Evolutionary conservation across 129 eudicot genomes (phyloP).

Genomic region (Mikania micrantha): DNA sequence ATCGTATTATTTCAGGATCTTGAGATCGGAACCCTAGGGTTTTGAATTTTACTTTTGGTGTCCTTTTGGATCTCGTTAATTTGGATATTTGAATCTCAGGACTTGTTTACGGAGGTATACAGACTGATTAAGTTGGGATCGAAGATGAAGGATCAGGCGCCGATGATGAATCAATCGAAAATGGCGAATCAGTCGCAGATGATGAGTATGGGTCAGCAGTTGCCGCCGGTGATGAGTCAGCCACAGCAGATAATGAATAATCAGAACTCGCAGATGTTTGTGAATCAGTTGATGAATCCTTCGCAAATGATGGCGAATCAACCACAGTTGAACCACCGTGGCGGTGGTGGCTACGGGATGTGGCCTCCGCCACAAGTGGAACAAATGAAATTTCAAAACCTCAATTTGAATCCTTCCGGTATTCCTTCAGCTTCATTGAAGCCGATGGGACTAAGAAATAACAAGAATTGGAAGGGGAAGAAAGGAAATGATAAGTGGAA

Average conservation of each 20-base stretch:
- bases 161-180: slow-evolving; percentile 21
- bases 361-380: slow-evolving; percentile 54
- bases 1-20: slow-evolving; percentile 9
- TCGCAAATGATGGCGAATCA: slow-evolving; percentile 22
- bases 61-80: background rate
- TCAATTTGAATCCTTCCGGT: slow-evolving; percentile 28
- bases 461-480: slow-evolving; percentile 82
- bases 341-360: slow-evolving; percentile 51
- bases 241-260: slow-evolving; percentile 26
- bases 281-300: slow-evolving; percentile 17
- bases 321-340: slow-evolving; percentile 39
- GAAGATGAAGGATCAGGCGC: slow-evolving; percentile 29
- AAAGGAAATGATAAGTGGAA: slow-evolving; percentile 47
- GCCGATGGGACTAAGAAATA: slow-evolving; percentile 37
- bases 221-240: slow-evolving; percentile 36
- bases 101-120: background rate
- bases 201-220: slow-evolving; percentile 42
- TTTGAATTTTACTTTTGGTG: background rate
- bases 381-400: slow-evolving; percentile 41
- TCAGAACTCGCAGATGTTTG: slow-evolving; percentile 14
- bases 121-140: background rate
- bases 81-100: background rate
- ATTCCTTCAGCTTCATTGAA: slow-evolving; percentile 22
- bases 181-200: slow-evolving; percentile 35
- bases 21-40: slow-evolving; percentile 16